Conservation (phyloP, 179 eudicot species). For the Beta corolliflora region DNA sequence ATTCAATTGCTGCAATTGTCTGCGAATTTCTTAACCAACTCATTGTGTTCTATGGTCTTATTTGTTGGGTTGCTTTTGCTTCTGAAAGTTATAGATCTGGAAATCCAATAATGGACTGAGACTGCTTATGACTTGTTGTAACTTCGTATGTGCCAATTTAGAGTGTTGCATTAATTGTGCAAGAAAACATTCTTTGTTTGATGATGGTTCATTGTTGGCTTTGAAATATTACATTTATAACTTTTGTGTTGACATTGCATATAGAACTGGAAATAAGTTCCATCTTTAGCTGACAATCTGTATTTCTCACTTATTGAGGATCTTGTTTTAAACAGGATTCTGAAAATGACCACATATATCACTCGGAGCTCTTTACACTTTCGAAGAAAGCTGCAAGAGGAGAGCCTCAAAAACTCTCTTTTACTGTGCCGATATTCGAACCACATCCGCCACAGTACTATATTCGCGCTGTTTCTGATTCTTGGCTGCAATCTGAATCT, state of each 20-base stretch:
- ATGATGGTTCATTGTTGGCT: background rate
- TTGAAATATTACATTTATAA: background rate
- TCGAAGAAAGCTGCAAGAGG: constrained; percentile 82
- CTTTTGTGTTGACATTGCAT: background rate
- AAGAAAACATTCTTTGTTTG: background rate
- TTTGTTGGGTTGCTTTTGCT: background rate
- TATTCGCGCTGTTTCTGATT: constrained; percentile 95
- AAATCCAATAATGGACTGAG: background rate
- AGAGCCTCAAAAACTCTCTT: constrained; percentile 90
- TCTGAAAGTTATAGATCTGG: background rate
- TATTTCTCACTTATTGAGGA: constrained; percentile 5
- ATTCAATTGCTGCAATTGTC: too few relatives aligned
- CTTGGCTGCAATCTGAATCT: constrained; percentile 96
- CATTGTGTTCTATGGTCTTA: background rate
- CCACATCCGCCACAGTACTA: constrained; percentile 99
- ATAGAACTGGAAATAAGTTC: background rate
- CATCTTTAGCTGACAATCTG: constrained; percentile 13
- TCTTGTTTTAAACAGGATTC: constrained; percentile 62
- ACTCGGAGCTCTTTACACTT: constrained; percentile 88
- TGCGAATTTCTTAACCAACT: background rate
- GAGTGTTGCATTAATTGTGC: background rate
- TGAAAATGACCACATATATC: constrained; percentile 96
- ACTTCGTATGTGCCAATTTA: background rate
- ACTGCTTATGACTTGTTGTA: background rate
- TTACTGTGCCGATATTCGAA: constrained; percentile 97